Percentiles rank a stretch among this genome's conserved stretches.
Conservation (phyloP, 352 stramenopile species). For the Pythium pyrilobum region DNA sequence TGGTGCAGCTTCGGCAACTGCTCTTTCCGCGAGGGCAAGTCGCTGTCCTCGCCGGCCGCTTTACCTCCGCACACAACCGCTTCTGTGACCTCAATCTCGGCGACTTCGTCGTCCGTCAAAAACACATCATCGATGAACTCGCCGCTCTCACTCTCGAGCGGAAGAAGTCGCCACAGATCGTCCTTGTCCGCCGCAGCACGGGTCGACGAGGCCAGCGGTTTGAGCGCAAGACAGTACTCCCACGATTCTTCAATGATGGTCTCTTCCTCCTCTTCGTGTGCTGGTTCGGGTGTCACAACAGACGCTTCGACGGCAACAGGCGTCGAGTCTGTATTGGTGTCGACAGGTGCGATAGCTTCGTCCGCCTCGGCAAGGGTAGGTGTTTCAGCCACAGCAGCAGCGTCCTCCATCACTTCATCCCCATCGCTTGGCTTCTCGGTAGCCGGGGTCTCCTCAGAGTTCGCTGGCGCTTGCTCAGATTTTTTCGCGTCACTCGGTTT, state of each 20-base stretch:
- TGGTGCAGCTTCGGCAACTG: constrained; percentile 46
- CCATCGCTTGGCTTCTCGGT: constrained; percentile 2
- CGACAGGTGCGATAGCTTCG: not conserved
- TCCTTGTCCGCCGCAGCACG: constrained; percentile 30
- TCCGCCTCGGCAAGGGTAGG: not conserved
- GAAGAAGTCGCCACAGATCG: constrained; percentile 51
- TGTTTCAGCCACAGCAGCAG: not conserved
- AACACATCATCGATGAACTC: constrained; percentile 56
- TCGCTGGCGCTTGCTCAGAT: too few relatives aligned
- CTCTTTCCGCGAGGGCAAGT: constrained; percentile 30
- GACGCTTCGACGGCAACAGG: not conserved
- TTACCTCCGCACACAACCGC: constrained; percentile 46
- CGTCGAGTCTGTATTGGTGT: too few relatives aligned
- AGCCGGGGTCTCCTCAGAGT: too few relatives aligned
- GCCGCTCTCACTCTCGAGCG: constrained; percentile 35
- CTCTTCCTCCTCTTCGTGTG: constrained; percentile 6
- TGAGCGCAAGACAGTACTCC: constrained; percentile 17
- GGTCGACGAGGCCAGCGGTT: constrained; percentile 15
- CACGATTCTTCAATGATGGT: constrained; percentile 13
- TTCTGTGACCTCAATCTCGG: constrained; percentile 58
- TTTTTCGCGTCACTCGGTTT: too few relatives aligned
- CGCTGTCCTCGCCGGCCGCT: constrained; percentile 9
- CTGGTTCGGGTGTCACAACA: not conserved
- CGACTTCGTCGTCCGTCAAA: constrained; percentile 51
- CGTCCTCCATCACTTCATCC: not conserved